Percentiles rank a stretch among this genome's conserved stretches.
Conservation (phyloP, 2,329 filamentous ascomycete species). For the Neopestalotiopsis sp. region DNA sequence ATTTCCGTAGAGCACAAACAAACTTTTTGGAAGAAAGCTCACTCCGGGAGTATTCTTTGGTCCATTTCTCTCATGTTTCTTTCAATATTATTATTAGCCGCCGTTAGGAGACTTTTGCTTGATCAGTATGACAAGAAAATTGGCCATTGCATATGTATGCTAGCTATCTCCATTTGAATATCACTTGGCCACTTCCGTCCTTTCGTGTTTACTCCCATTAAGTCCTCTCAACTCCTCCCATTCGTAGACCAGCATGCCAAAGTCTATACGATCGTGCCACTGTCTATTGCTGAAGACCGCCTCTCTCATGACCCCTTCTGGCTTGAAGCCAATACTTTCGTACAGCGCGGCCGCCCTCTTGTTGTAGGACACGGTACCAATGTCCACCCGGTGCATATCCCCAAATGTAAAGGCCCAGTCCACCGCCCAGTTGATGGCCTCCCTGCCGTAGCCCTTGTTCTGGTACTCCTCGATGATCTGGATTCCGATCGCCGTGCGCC, state of each 20-base stretch:
- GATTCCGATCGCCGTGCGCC: conserved; percentile 39
- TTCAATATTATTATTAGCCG: too few relatives aligned
- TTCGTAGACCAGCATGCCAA: conserved; percentile 46
- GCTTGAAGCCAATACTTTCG: conserved; percentile 48
- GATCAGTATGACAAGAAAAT: too few relatives aligned
- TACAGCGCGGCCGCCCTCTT: conserved; percentile 48
- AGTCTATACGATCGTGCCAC: conserved; percentile 42
- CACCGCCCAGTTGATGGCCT: conserved; percentile 52
- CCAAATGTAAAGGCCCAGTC: conserved; percentile 52
- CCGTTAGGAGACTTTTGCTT: too few relatives aligned
- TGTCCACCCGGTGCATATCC: conserved; percentile 48
- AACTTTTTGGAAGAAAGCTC: too few relatives aligned
- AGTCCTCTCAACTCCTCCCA: conserved; percentile 33
- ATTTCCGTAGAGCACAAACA: too few relatives aligned
- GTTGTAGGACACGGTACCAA: conserved; percentile 49
- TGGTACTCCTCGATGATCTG: conserved; percentile 41
- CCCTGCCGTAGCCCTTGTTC: conserved; percentile 49
- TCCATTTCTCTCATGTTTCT: too few relatives aligned
- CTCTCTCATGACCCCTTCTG: conserved; percentile 49
- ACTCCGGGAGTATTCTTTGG: too few relatives aligned
- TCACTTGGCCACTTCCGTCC: neutral
- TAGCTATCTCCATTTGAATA: too few relatives aligned
- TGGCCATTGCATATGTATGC: too few relatives aligned
- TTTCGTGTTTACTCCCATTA: neutral
- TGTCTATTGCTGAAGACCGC: conserved; percentile 47